A percentile compares a stretch with the other conserved stretches of the same genome.
Evolutionary conservation across 352 stramenopile genomes (phyloP).

Genomic region (Pythium utonaiense): DNA sequence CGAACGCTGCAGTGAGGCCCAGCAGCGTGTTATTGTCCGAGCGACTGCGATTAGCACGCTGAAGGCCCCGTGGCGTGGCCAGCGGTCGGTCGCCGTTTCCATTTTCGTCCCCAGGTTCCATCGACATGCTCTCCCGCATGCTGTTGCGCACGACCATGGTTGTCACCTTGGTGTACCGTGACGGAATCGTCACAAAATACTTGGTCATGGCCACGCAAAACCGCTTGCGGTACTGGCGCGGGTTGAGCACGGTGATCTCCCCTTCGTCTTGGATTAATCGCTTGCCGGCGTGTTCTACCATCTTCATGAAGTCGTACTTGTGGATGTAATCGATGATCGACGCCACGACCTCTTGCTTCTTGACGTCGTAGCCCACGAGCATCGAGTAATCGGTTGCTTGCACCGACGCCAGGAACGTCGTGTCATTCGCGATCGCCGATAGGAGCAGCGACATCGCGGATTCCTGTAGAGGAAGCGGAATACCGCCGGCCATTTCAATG

Average conservation of each 20-base stretch:
- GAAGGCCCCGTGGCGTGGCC: background rate
- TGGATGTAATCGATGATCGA: slow-evolving; percentile 90
- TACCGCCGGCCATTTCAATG: slow-evolving; percentile 77
- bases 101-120: slow-evolving; percentile 6
- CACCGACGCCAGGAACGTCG: slow-evolving; percentile 75
- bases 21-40: slow-evolving; percentile 22
- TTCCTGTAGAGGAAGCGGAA: slow-evolving; percentile 80
- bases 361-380: slow-evolving; percentile 83
- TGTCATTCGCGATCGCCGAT: slow-evolving; percentile 85
- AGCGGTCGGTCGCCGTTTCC: slow-evolving; percentile 3
- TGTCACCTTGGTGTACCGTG: slow-evolving; percentile 82
- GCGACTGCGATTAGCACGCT: background rate
- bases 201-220: slow-evolving; percentile 87
- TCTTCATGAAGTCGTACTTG: slow-evolving; percentile 91
- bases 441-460: slow-evolving; percentile 77
- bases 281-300: slow-evolving; percentile 87
- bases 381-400: slow-evolving; percentile 88
- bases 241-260: slow-evolving; percentile 86
- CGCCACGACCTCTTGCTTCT: slow-evolving; percentile 82
- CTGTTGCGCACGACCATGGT: slow-evolving; percentile 44
- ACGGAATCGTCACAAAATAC: slow-evolving; percentile 87
- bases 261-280: slow-evolving; percentile 86
- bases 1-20: slow-evolving; percentile 10
- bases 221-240: slow-evolving; percentile 82
- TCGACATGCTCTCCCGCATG: slow-evolving; percentile 16